Percentiles rank a stretch among this genome's conserved stretches.
phyloP scores from a whole-genome alignment of 768 basidiomycete species.

The Vararia minispora region DNA sequence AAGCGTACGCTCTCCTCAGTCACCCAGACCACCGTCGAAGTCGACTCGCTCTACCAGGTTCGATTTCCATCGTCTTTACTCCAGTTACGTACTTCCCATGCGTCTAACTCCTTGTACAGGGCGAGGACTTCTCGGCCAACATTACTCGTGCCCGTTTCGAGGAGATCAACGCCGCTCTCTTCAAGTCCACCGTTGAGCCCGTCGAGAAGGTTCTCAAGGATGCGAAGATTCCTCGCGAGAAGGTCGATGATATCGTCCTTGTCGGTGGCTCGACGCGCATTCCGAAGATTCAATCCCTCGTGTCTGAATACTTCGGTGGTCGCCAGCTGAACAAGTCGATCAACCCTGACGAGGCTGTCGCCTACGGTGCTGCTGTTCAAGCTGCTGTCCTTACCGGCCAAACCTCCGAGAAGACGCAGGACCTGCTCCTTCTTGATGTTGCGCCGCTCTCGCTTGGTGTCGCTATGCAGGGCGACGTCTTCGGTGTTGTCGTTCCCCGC shows the following conservation, averaged over 20 bases:
- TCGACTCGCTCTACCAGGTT: slow-evolving; percentile 95
- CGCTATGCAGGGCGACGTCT: slow-evolving; percentile 99
- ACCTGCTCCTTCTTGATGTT: slow-evolving; percentile 96
- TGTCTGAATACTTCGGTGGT: slow-evolving; percentile 97
- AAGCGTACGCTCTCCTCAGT: slow-evolving; percentile 98
- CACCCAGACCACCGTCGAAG: slow-evolving; percentile 97
- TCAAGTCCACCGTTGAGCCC: slow-evolving; percentile 97
- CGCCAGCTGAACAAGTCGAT: slow-evolving; percentile 99
- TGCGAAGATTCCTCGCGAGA: slow-evolving; percentile 93
- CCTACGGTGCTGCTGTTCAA: slow-evolving; percentile 99
- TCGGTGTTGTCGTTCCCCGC: slow-evolving; percentile 98
- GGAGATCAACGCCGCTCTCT: slow-evolving; percentile 91
- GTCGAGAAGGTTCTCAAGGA: slow-evolving; percentile 99
- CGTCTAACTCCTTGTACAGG: slow-evolving; percentile 31
- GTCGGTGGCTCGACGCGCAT: slow-evolving; percentile 99
- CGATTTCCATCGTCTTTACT: slow-evolving; percentile 13
- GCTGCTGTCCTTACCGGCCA: slow-evolving; percentile 98
- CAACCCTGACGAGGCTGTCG: slow-evolving; percentile 99
- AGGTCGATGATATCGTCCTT: slow-evolving; percentile 98
- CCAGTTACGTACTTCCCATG: not conserved
- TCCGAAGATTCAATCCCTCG: slow-evolving; percentile 96
- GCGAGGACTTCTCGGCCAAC: slow-evolving; percentile 96
- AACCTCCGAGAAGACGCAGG: slow-evolving; percentile 97
- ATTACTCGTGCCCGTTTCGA: slow-evolving; percentile 99
- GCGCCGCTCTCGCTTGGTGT: slow-evolving; percentile 98